A percentile compares a stretch with the other conserved stretches of the same genome.
These are phyloP conservation scores for Pouteria glomerata DNA, from an alignment of 148 eudicot species.

Conservation along the genomic window DNA sequence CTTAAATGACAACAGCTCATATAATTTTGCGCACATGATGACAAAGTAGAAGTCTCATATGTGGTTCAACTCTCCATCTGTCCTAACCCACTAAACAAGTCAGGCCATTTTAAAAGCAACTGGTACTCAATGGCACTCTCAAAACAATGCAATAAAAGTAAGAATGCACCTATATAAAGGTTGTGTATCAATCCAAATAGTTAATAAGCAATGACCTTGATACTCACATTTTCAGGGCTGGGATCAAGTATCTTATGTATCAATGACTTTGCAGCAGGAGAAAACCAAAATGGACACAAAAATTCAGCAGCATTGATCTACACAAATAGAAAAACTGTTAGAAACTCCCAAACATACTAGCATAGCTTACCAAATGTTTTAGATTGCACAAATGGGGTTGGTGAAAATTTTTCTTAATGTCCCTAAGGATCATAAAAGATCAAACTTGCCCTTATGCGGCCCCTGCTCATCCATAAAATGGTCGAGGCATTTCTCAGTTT, in stretches of 20 bases:
- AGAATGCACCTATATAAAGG: background rate
- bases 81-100: background rate
- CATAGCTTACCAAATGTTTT: background rate
- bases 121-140: background rate
- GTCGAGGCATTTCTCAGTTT: too few species aligned
- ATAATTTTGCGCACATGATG: background rate
- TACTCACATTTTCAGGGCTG: conserved; percentile 83
- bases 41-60: background rate
- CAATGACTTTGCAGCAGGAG: conserved; percentile 62
- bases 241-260: conserved; percentile 86
- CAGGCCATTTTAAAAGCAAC: conserved; percentile 2
- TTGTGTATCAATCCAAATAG: background rate
- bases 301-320: conserved; percentile 76
- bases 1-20: background rate
- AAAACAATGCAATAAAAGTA: background rate
- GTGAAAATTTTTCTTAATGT: background rate
- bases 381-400: background rate
- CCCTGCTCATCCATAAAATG: background rate
- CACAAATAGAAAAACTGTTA: conserved; percentile 19
- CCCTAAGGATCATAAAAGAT: background rate
- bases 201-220: background rate
- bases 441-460: background rate
- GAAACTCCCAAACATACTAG: background rate
- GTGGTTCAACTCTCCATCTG: background rate
- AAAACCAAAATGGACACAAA: conserved; percentile 85